A percentile compares a stretch with the other conserved stretches of the same genome.
phyloP scores from a whole-genome alignment of 768 basidiomycete species.

The Lactarius pseudohatsudake region DNA sequence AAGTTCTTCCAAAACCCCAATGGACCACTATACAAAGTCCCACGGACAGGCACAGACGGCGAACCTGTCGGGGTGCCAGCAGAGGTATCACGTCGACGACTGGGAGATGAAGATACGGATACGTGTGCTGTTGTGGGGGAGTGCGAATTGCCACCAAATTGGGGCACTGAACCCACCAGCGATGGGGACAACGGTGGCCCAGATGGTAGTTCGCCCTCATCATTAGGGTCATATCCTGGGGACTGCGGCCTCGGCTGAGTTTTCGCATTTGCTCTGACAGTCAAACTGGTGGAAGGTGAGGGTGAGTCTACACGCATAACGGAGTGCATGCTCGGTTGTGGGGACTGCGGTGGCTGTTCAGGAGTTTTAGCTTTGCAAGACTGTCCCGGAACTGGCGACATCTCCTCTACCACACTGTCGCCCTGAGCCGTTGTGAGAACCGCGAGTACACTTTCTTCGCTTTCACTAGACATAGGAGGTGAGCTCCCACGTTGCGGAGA shows the following conservation, averaged over 20 bases:
- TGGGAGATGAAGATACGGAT: constrained; percentile 6
- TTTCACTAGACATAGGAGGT: constrained; percentile 1
- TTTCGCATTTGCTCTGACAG: neutral
- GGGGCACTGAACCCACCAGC: neutral
- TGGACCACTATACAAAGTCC: constrained; percentile 23
- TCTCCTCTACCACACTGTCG: neutral
- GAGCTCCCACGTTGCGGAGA: neutral
- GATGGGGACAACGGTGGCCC: neutral
- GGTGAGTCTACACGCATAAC: neutral
- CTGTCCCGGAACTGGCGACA: neutral
- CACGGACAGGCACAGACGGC: constrained; percentile 12
- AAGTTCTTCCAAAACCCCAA: constrained; percentile 24
- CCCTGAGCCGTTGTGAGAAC: neutral
- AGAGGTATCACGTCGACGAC: neutral
- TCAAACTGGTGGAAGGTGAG: neutral
- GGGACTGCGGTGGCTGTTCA: neutral
- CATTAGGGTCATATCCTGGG: neutral
- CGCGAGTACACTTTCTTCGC: neutral
- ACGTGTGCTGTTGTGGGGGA: neutral
- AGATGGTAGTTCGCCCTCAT: neutral
- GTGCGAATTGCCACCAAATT: neutral
- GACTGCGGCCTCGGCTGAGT: neutral
- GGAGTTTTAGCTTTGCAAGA: neutral
- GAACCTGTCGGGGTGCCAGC: neutral
- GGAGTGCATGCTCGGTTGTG: neutral